These are phyloP conservation scores for Neurospora tetrasperma DNA, from an alignment of 495 filamentous ascomycete species.

Conservation along the genomic window DNA sequence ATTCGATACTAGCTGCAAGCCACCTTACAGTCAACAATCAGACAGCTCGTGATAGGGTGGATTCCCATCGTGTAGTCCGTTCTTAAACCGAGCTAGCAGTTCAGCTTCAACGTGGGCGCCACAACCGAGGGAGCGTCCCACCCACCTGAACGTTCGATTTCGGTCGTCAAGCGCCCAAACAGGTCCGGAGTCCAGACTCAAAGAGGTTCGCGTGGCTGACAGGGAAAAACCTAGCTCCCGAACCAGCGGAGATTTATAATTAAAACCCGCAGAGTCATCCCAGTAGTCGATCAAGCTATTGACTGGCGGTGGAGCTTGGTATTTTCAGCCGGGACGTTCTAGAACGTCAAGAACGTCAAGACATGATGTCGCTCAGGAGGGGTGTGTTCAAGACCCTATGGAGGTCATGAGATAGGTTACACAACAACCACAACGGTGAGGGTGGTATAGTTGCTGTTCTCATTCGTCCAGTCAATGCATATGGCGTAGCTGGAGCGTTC, in stretches of 20 bases:
- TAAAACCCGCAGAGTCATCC: neutral
- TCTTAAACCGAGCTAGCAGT: neutral
- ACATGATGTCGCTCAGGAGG: neutral
- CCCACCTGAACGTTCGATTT: neutral
- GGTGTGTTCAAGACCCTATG: accelerated
- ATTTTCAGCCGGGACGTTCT: neutral
- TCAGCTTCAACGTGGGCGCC: neutral
- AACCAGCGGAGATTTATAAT: neutral
- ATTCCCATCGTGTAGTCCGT: neutral
- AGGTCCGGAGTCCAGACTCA: neutral
- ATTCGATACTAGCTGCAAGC: neutral
- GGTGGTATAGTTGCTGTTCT: neutral
- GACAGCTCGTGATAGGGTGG: neutral
- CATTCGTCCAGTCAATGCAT: neutral
- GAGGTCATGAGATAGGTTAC: neutral
- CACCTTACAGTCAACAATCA: neutral
- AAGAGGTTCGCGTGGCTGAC: neutral
- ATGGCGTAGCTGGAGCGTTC: neutral
- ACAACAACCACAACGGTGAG: neutral
- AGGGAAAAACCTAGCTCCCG: neutral
- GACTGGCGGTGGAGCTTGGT: neutral
- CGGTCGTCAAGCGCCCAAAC: neutral
- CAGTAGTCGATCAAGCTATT: neutral
- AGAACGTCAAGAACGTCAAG: neutral
- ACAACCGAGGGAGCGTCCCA: neutral